Conservation (phyloP, 805 yeast genomes). For the Metschnikowia vanudenii region DNA sequence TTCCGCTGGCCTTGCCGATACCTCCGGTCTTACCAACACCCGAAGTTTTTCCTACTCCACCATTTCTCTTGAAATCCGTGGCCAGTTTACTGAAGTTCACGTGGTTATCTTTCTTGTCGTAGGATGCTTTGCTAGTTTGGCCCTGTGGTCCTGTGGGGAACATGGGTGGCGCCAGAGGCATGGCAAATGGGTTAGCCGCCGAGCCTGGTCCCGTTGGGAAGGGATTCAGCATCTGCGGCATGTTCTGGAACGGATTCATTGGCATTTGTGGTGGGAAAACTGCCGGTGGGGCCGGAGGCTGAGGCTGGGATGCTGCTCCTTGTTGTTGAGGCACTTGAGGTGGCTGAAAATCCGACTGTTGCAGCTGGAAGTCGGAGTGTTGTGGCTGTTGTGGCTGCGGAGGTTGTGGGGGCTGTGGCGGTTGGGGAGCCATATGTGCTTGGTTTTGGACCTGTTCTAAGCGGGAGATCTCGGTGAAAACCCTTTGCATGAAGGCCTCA, state of each 20-base stretch:
- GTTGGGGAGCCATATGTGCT: conserved; percentile 12
- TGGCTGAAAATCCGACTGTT: not conserved
- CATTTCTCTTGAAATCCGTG: conserved; percentile 8
- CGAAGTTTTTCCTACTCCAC: too few species aligned
- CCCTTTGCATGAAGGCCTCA: conserved; percentile 52
- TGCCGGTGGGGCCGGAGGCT: not conserved
- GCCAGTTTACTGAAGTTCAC: conserved; percentile 16
- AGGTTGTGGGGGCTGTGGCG: conserved; percentile 8
- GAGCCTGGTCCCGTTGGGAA: not conserved
- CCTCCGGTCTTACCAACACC: not conserved
- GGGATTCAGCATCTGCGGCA: not conserved
- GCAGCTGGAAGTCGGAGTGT: not conserved
- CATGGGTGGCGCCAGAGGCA: conserved; percentile 3
- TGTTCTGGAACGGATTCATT: conserved; percentile 11
- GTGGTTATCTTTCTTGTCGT: conserved; percentile 8
- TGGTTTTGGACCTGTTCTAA: conserved; percentile 14
- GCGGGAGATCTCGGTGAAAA: conserved; percentile 52
- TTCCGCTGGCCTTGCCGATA: not conserved
- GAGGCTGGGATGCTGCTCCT: not conserved
- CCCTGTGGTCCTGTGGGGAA: conserved; percentile 14
- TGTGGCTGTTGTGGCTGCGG: conserved; percentile 2
- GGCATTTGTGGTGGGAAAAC: conserved; percentile 11
- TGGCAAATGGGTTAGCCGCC: conserved; percentile 12
- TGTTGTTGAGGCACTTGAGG: not conserved
- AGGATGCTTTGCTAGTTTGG: conserved; percentile 1